phyloP scores from a whole-genome alignment of 805 yeast species.

The Yarrowia osloensis region DNA sequence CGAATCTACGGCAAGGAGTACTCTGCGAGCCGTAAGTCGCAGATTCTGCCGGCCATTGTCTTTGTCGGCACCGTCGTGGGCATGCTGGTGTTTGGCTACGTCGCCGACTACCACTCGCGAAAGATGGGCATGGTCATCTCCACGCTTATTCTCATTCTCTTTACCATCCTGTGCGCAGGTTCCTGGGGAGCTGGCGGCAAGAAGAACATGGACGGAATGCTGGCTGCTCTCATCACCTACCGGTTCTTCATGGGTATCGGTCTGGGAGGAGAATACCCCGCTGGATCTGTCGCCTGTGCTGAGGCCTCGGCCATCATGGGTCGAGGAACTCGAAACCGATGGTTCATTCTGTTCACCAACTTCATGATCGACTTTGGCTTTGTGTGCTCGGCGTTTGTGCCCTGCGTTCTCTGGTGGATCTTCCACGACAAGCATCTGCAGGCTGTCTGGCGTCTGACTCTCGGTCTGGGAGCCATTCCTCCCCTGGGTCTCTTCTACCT shows the following conservation, averaged over 20 bases:
- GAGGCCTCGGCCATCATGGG: conserved; percentile 82
- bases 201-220: conserved; percentile 61
- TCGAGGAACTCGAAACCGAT: conserved; percentile 81
- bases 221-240: conserved; percentile 82
- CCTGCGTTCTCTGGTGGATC: conserved; percentile 83
- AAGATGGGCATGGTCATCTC: conserved; percentile 82
- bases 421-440: conserved; percentile 68
- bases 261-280: conserved; percentile 94
- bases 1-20: conserved; percentile 66
- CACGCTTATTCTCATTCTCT: conserved; percentile 69
- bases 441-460: conserved; percentile 87
- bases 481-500: conserved; percentile 76
- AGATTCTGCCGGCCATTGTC: conserved; percentile 82
- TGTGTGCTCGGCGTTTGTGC: conserved; percentile 80
- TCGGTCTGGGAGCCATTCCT: conserved; percentile 88
- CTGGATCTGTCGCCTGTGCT: conserved; percentile 93
- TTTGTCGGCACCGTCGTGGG: conserved; percentile 95
- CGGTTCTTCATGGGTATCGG: conserved; percentile 88
- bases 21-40: conserved; percentile 64
- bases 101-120: conserved; percentile 79
- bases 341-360: conserved; percentile 86
- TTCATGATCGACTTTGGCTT: conserved; percentile 85
- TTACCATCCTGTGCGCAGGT: conserved; percentile 78
- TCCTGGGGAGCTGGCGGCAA: conserved; percentile 80
- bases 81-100: conserved; percentile 74